Evolutionary conservation across 2,329 filamentous ascomycete species (phyloP), one percentile per base, ranked within the genome.

Genomic region (Trichoderma sp.): DNA sequence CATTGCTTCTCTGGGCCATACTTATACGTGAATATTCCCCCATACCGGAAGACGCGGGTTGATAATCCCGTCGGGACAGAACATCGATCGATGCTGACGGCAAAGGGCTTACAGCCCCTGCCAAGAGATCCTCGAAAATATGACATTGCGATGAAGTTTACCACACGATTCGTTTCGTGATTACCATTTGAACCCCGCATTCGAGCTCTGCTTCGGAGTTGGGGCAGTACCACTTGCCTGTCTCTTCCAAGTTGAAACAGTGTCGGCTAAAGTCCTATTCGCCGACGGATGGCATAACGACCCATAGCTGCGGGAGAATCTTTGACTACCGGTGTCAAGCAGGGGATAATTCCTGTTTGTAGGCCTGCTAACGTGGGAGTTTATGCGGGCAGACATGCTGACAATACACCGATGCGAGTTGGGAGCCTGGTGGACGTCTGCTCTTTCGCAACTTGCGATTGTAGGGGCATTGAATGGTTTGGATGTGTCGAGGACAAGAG

Each of bases 261-360:
- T n/a, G 28, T 14, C 66, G 66, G 66, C 36, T 69, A 69, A 69
- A 69, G 56, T 61, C 66, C 12, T 69, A 61, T 18, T 61, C 56
- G 28, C 66, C 66, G 66, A 69, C 66, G 66, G 66, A 28, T 69
- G 51, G 26, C 56, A 12, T n/a, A 47, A 43, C 24, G 34, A 24
- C 64, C 32, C 15, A 6, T 67, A 58, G 64, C 64, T 8, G 32
- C 64, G 34, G 51, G 18, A 43, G 34, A 39, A 36, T 39, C 24
- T 28, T 15, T 58, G 64, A 58, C 6, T 28, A 24, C 26, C 32
- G 30, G 56, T 51, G 51, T 15, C 53, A 26, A 9, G 9, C 65
- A 60, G 53, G 53, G 65, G 26, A 32, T 24, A 26, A 47, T 47
- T 39, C 65, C 32, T 60, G 53, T 34, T 60, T 51, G 6, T 12